Evolutionary conservation across 2,329 filamentous ascomycete genomes (phyloP).

Genomic region (Fusarium miscanthi): DNA sequence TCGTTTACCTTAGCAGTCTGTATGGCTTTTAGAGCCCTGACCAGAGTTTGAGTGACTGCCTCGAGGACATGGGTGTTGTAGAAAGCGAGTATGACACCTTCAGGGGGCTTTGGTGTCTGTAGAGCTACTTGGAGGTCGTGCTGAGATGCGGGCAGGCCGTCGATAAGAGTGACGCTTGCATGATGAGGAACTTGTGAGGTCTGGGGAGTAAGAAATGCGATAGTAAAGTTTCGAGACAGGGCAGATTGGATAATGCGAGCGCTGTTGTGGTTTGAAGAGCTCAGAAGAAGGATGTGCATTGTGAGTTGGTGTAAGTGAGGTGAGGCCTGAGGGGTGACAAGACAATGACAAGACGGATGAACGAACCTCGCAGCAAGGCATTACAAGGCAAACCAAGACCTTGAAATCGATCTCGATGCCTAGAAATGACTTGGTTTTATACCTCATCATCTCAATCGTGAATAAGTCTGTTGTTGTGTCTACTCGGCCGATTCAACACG

Average conservation of each 20-base stretch:
- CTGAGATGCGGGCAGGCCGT: slow-evolving; percentile 8
- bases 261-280: slow-evolving; percentile 60
- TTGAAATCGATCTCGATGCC: no score
- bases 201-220: slow-evolving; percentile 50
- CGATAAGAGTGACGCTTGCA: neutral
- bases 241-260: slow-evolving; percentile 55
- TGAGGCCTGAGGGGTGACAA: neutral
- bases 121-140: slow-evolving; percentile 52
- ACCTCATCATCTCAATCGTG: neutral
- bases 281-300: slow-evolving; percentile 56
- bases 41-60: slow-evolving; percentile 53
- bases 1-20: slow-evolving; percentile 52
- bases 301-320: slow-evolving; percentile 5
- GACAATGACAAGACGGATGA: neutral
- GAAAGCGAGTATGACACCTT: slow-evolving; percentile 61
- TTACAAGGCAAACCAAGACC: neutral
- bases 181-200: neutral
- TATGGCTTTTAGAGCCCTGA: slow-evolving; percentile 53
- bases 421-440: slow-evolving; percentile 14
- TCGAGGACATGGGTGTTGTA: slow-evolving; percentile 55
- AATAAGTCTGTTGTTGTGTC: neutral
- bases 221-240: slow-evolving; percentile 53
- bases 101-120: slow-evolving; percentile 18
- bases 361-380: no score
- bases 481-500: slow-evolving; percentile 43